Evolutionary conservation across 140 eudicot genomes (phyloP).

Genomic region (Eryngium alpinum): DNA sequence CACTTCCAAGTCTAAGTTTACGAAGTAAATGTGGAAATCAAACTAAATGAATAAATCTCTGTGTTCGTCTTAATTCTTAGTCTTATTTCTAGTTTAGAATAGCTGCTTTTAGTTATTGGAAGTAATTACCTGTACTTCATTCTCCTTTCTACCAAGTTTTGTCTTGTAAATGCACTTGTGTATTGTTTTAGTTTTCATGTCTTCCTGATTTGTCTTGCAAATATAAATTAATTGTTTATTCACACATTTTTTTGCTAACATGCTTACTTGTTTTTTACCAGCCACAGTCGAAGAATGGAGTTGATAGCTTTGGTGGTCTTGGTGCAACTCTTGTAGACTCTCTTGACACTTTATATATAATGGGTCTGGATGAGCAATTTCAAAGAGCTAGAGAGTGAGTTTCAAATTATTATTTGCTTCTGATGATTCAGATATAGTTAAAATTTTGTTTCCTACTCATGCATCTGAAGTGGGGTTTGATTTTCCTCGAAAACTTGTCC

Average conservation of each 20-base stretch:
- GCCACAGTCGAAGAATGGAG: slow-evolving; percentile 92
- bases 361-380: slow-evolving; percentile 89
- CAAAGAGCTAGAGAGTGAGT: slow-evolving; percentile 89
- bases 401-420: slow-evolving; percentile 1
- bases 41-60: not conserved
- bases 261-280: slow-evolving; percentile 31
- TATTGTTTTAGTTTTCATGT: too few relatives aligned
- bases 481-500: not conserved
- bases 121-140: not conserved
- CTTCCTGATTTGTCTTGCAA: not conserved
- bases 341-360: slow-evolving; percentile 83
- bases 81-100: not conserved
- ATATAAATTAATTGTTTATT: not conserved
- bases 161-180: not conserved
- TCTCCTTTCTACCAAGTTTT: not conserved
- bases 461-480: not conserved
- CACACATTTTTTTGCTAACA: slow-evolving; percentile 3
- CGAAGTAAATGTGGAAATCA: not conserved
- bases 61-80: not conserved
- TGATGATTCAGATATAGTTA: not conserved
- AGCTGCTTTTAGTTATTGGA: not conserved
- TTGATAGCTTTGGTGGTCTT: slow-evolving; percentile 96
- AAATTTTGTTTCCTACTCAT: not conserved
- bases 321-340: slow-evolving; percentile 89
- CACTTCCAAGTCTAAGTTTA: too few relatives aligned